Conservation (phyloP, 345 rosid species). For the Psidium guajava region DNA sequence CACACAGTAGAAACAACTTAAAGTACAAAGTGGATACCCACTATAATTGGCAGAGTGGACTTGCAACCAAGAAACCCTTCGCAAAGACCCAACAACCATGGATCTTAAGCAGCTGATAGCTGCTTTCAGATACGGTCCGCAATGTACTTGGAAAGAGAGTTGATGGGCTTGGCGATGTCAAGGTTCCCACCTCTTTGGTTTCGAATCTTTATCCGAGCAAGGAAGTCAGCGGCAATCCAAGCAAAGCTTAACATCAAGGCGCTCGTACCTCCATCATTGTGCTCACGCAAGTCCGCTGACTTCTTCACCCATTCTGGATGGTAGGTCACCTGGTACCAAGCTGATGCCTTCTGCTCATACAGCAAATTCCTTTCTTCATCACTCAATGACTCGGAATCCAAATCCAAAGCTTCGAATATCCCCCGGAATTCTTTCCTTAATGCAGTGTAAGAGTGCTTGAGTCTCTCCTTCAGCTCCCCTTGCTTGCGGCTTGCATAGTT, state of each 20-base stretch:
- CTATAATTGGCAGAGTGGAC: not conserved
- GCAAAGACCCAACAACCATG: not conserved
- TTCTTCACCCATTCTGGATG: conserved; percentile 62
- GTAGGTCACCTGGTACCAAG: conserved; percentile 87
- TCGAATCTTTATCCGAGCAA: conserved; percentile 58
- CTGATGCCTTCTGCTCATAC: conserved; percentile 79
- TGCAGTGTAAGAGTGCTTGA: conserved; percentile 53
- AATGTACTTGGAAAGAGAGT: conserved; percentile 45
- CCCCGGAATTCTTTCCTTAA: conserved; percentile 67
- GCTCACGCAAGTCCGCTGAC: conserved; percentile 1
- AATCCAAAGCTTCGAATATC: conserved; percentile 37
- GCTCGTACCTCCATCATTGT: conserved; percentile 5
- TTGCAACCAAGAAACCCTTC: not conserved
- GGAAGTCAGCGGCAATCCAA: conserved; percentile 82
- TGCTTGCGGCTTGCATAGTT: conserved; percentile 50
- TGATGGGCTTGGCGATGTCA: conserved; percentile 42
- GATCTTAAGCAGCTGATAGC: not conserved
- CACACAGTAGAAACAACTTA: not conserved
- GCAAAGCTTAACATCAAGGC: conserved; percentile 55
- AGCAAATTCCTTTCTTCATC: conserved; percentile 44
- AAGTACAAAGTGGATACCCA: not conserved
- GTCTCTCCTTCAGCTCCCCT: conserved; percentile 67
- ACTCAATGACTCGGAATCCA: conserved; percentile 24
- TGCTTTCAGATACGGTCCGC: conserved; percentile 33
- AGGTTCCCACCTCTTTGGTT: conserved; percentile 8